A percentile compares a stretch with the other conserved stretches of the same genome.
These are phyloP conservation scores for Ambrosia trifida DNA, from an alignment of 129 eudicot genomes.

Conservation along the genomic window DNA sequence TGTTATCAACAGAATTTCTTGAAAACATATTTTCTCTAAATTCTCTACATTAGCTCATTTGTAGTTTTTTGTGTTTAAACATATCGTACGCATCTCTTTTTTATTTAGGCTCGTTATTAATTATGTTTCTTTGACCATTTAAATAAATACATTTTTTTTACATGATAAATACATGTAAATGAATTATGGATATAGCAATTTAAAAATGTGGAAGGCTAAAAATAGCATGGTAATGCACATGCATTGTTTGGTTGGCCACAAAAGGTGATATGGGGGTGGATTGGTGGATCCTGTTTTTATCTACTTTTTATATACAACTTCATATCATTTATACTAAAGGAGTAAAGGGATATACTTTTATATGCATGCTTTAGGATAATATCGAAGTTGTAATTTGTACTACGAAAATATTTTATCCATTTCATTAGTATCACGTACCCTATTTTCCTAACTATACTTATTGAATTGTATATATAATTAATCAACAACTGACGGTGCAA, in stretches of 20 bases:
- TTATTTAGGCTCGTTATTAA: neutral
- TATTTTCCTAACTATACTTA: too few species aligned
- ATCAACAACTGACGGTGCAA: too few species aligned
- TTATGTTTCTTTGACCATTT: neutral
- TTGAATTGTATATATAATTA: too few species aligned
- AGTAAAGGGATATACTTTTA: neutral
- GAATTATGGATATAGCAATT: conserved; percentile 3
- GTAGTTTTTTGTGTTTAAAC: neutral
- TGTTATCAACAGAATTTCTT: too few species aligned
- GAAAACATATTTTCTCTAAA: too few species aligned
- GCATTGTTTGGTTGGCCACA: conserved; percentile 33
- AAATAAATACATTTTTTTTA: too few species aligned
- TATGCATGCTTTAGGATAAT: neutral
- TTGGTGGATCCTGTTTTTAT: neutral
- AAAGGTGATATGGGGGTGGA: conserved; percentile 33
- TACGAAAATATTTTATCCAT: too few species aligned
- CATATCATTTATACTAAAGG: too few species aligned
- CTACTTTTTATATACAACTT: neutral
- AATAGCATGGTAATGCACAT: conserved; percentile 35
- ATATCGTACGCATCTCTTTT: neutral
- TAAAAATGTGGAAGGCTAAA: conserved; percentile 24
- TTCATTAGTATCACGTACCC: too few species aligned
- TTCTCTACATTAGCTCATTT: too few species aligned
- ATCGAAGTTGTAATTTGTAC: too few species aligned
- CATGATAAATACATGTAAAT: neutral